These are phyloP conservation scores for Neoboletus subvelutipes DNA, from an alignment of 768 basidiomycete species.

Conservation along the genomic window DNA sequence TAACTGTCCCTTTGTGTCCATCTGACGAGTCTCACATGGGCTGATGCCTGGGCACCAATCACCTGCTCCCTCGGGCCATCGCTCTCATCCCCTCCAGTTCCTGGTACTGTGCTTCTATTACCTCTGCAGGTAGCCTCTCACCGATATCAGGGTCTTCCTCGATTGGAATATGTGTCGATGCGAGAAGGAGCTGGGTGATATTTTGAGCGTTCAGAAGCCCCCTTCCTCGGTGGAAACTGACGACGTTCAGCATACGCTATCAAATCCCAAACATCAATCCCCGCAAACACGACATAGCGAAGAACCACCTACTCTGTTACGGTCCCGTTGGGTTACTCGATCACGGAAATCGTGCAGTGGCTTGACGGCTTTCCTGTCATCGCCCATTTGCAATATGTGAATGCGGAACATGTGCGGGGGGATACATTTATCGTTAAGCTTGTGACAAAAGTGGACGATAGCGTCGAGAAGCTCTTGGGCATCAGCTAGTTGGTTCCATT, in stretches of 20 bases:
- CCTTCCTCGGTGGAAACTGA: slow-evolving; percentile 27
- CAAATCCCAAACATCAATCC: background rate
- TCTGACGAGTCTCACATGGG: background rate
- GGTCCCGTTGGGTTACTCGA: slow-evolving; percentile 15
- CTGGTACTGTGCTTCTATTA: slow-evolving; percentile 10
- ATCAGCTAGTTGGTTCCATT: slow-evolving; percentile 10
- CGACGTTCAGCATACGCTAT: slow-evolving; percentile 20
- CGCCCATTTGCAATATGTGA: slow-evolving; percentile 25
- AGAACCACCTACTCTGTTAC: slow-evolving; percentile 9
- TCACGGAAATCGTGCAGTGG: slow-evolving; percentile 26
- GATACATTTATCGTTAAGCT: slow-evolving; percentile 8
- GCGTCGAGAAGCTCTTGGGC: slow-evolving; percentile 9
- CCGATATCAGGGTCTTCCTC: slow-evolving; percentile 23
- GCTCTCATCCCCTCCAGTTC: slow-evolving; percentile 16
- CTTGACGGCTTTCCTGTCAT: slow-evolving; percentile 21
- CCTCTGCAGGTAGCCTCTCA: slow-evolving; percentile 11
- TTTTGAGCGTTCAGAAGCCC: slow-evolving; percentile 20
- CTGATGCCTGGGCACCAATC: background rate
- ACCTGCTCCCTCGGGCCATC: slow-evolving; percentile 2
- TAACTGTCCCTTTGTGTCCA: background rate
- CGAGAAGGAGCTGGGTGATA: slow-evolving; percentile 22
- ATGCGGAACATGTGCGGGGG: slow-evolving; percentile 23
- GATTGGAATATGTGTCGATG: slow-evolving; percentile 13
- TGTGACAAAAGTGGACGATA: slow-evolving; percentile 10
- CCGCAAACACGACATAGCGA: background rate